Evolutionary conservation across 108 stramenopile genomes (phyloP).

Genomic region (Stephanodiscus triporus): DNA sequence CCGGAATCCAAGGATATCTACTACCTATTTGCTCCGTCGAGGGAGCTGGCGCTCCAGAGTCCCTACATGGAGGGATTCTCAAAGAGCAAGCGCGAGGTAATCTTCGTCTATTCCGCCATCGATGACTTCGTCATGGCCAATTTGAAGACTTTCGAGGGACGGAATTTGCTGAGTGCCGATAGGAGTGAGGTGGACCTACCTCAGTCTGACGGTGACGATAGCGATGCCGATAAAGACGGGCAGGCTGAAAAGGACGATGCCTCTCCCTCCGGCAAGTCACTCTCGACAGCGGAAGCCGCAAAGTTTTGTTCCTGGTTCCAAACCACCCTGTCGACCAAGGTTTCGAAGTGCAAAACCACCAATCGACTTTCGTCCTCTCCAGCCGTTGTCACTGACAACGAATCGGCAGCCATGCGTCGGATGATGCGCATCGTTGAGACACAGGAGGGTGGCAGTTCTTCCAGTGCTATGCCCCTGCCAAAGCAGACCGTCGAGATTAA

Average conservation of each 20-base stretch:
- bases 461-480: constrained; percentile 80
- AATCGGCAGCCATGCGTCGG: constrained; percentile 92
- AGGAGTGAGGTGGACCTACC: constrained; percentile 73
- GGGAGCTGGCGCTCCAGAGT: constrained; percentile 90
- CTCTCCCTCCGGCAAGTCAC: constrained; percentile 30
- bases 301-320: constrained; percentile 91
- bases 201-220: constrained; percentile 46
- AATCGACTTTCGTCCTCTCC: constrained; percentile 88
- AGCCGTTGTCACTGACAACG: constrained; percentile 97
- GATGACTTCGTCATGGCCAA: constrained; percentile 99
- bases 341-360: constrained; percentile 84
- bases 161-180: constrained; percentile 90
- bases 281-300: constrained; percentile 74
- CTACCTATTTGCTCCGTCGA: constrained; percentile 94
- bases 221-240: constrained; percentile 41
- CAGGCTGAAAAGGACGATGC: constrained; percentile 49
- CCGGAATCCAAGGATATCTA: constrained; percentile 98
- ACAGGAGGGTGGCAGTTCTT: constrained; percentile 66
- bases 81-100: constrained; percentile 84
- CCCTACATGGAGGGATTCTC: constrained; percentile 98
- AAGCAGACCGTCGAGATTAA: constrained; percentile 97
- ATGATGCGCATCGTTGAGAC: constrained; percentile 98
- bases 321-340: constrained; percentile 65
- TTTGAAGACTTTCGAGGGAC: constrained; percentile 86
- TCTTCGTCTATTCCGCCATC: constrained; percentile 94